Conservation (phyloP, 2,329 filamentous ascomycete genomes). For the Fusarium subglutinans region DNA sequence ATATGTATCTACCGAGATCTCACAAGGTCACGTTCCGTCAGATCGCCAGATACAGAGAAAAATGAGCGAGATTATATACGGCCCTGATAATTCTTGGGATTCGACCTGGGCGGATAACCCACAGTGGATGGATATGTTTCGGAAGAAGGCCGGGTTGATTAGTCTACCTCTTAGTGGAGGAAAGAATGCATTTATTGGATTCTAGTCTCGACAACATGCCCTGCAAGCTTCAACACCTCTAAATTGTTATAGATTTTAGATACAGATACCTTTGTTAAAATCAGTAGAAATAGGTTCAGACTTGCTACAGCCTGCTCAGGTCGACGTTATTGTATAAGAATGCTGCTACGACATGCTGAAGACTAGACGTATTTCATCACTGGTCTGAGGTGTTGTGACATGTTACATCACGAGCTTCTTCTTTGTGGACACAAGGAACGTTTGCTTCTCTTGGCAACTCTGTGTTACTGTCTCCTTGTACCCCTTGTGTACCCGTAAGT, state of each 20-base stretch:
- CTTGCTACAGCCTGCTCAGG: too few relatives aligned
- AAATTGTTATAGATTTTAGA: rapidly evolving
- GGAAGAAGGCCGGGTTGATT: not conserved
- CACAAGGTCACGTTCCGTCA: not conserved
- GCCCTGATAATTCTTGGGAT: not conserved
- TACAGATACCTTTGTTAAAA: rapidly evolving
- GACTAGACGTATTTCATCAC: rapidly evolving
- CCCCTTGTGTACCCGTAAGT: too few relatives aligned
- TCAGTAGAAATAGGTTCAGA: rapidly evolving
- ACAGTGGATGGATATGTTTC: not conserved
- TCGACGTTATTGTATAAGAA: too few relatives aligned
- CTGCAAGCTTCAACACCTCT: rapidly evolving
- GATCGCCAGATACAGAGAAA: not conserved
- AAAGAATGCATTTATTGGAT: not conserved
- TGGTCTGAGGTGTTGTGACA: too few relatives aligned
- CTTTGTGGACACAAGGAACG: too few relatives aligned
- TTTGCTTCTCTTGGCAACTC: too few relatives aligned
- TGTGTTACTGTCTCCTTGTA: too few relatives aligned
- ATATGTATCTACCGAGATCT: not conserved
- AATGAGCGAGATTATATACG: not conserved
- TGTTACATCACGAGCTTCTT: too few relatives aligned
- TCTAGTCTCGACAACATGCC: not conserved
- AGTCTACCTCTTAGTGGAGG: not conserved
- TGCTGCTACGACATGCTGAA: too few relatives aligned
- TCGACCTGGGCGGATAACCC: not conserved